phyloP scores from a whole-genome alignment of 768 basidiomycete species.

The Hebeloma cylindrosporum region DNA sequence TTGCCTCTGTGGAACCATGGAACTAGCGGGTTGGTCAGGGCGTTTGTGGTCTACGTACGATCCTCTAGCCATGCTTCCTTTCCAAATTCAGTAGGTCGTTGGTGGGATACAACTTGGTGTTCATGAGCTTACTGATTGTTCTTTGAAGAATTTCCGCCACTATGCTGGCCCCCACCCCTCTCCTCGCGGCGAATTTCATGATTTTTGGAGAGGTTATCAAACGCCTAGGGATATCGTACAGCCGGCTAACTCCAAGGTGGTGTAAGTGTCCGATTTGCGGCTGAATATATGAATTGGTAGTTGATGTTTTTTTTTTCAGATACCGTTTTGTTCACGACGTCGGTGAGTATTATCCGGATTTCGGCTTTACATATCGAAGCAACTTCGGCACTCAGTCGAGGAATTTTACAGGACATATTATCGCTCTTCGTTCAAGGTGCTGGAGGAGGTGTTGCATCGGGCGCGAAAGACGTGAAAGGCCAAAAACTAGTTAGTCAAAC shows the following conservation, averaged over 20 bases:
- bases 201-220: conserved; percentile 49
- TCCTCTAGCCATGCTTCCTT: conserved; percentile 26
- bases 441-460: conserved; percentile 59
- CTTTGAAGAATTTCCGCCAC: conserved; percentile 39
- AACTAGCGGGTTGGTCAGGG: conserved; percentile 56
- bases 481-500: too few relatives aligned
- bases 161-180: conserved; percentile 56
- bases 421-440: conserved; percentile 61
- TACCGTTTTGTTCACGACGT: conserved; percentile 38
- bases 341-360: conserved; percentile 25
- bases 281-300: not conserved
- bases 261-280: conserved; percentile 32
- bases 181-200: conserved; percentile 58
- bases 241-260: conserved; percentile 43
- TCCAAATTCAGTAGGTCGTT: conserved; percentile 41
- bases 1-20: conserved; percentile 48
- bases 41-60: conserved; percentile 49
- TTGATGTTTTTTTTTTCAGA: conserved; percentile 23
- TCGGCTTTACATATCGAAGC: not conserved
- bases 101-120: not conserved
- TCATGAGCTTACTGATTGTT: not conserved
- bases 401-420: conserved; percentile 42
- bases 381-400: not conserved
- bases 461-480: too few relatives aligned
- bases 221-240: conserved; percentile 47